Conservation (phyloP, 192 early-diverging fungal species). For the Gigaspora rosea region DNA sequence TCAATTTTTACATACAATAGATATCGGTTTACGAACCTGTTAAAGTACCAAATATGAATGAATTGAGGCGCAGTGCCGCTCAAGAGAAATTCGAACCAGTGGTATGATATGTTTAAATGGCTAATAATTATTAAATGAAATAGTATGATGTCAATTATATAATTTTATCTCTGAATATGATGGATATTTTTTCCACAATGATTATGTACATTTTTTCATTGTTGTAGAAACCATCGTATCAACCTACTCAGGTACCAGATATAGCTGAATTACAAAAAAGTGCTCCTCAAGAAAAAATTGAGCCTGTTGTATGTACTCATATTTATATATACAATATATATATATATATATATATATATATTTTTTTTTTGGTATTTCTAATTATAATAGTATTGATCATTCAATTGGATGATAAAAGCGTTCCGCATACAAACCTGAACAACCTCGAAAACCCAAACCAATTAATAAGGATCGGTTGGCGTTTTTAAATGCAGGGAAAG, state of each 20-base stretch:
- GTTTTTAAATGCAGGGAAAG: constrained; percentile 10
- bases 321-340: too few relatives aligned
- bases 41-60: too few relatives aligned
- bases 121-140: too few relatives aligned
- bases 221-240: constrained; percentile 54
- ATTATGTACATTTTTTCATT: too few relatives aligned
- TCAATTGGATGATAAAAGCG: constrained; percentile 24
- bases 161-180: too few relatives aligned
- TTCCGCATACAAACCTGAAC: constrained; percentile 42
- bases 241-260: constrained; percentile 59
- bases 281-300: constrained; percentile 48
- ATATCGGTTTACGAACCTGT: too few relatives aligned
- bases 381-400: background rate
- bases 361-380: background rate
- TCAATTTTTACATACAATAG: background rate
- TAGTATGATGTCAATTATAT: too few relatives aligned
- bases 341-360: background rate
- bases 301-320: constrained; percentile 37
- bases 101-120: too few relatives aligned
- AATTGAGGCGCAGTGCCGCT: too few relatives aligned
- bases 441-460: constrained; percentile 39
- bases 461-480: constrained; percentile 35
- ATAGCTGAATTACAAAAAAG: constrained; percentile 54
- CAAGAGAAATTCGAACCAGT: too few relatives aligned
- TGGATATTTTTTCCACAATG: background rate